A percentile compares a stretch with the other conserved stretches of the same genome.
Evolutionary conservation across 305 asterid genomes (phyloP).

Genomic region (Fraxinus velutina): DNA sequence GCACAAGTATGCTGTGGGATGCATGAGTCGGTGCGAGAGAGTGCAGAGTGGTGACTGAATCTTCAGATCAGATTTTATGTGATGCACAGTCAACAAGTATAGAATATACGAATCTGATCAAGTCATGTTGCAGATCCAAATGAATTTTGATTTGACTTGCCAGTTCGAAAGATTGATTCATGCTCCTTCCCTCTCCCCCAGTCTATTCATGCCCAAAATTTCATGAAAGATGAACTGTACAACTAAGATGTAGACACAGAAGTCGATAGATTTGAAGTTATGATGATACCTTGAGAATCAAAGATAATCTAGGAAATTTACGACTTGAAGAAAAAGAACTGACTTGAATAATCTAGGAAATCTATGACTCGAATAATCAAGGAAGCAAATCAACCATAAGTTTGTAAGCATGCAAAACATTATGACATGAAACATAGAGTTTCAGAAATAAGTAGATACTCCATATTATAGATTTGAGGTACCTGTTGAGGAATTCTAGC

Average conservation of each 20-base stretch:
- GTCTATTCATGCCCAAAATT: not conserved
- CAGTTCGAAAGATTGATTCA: not conserved
- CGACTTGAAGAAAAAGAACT: not conserved
- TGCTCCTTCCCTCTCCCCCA: not conserved
- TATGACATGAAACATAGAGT: not conserved
- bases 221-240: not conserved
- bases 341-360: not conserved
- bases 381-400: not conserved
- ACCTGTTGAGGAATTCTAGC: slow-evolving; percentile 76
- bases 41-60: not conserved
- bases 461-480: slow-evolving; percentile 10
- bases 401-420: not conserved
- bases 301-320: not conserved
- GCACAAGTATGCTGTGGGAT: not conserved
- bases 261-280: not conserved
- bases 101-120: not conserved
- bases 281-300: not conserved
- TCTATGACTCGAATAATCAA: not conserved
- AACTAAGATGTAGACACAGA: not conserved
- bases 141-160: not conserved
- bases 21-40: not conserved
- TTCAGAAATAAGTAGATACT: not conserved
- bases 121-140: not conserved
- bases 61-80: not conserved
- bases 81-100: not conserved